A percentile compares a stretch with the other conserved stretches of the same genome.
Evolutionary conservation across 768 basidiomycete species (phyloP).

Genomic region (Phaeolepiota aurea): DNA sequence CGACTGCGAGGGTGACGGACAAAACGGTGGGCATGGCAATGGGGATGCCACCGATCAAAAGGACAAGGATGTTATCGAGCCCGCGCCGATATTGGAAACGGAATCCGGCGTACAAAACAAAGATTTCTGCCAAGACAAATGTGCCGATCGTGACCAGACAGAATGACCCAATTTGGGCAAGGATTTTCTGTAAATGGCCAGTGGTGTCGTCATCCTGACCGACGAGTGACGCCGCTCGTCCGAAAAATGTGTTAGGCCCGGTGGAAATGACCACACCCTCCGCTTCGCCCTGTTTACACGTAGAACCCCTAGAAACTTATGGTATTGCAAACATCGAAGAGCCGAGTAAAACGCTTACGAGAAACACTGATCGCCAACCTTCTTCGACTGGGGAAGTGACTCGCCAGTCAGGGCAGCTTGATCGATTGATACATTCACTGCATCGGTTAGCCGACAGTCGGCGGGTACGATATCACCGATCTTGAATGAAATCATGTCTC

Average conservation of each 20-base stretch:
- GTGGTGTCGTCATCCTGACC: constrained; percentile 97
- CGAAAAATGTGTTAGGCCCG: constrained; percentile 97
- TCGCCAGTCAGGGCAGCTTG: constrained; percentile 98
- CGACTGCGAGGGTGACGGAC: constrained; percentile 96
- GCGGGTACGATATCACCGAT: constrained; percentile 98
- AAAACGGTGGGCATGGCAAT: constrained; percentile 99
- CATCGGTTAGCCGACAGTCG: constrained; percentile 93
- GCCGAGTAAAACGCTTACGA: constrained; percentile 49
- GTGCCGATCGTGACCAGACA: constrained; percentile 94
- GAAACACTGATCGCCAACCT: constrained; percentile 93
- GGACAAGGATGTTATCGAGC: constrained; percentile 95
- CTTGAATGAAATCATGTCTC: constrained; percentile 96
- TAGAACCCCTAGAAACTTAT: constrained; percentile 63
- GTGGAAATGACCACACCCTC: constrained; percentile 99
- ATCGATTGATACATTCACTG: constrained; percentile 97
- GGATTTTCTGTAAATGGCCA: constrained; percentile 97
- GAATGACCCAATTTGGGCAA: constrained; percentile 97
- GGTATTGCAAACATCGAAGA: constrained; percentile 5
- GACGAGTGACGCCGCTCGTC: constrained; percentile 95
- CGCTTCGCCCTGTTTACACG: constrained; percentile 98
- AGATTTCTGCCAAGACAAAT: constrained; percentile 91
- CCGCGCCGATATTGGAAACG: constrained; percentile 86
- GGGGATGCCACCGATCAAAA: constrained; percentile 99
- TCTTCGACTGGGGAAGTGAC: constrained; percentile 90
- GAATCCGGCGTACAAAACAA: constrained; percentile 91